Conservation (phyloP, 1,284 basidiomycete species). For the Ustilago tritici region DNA sequence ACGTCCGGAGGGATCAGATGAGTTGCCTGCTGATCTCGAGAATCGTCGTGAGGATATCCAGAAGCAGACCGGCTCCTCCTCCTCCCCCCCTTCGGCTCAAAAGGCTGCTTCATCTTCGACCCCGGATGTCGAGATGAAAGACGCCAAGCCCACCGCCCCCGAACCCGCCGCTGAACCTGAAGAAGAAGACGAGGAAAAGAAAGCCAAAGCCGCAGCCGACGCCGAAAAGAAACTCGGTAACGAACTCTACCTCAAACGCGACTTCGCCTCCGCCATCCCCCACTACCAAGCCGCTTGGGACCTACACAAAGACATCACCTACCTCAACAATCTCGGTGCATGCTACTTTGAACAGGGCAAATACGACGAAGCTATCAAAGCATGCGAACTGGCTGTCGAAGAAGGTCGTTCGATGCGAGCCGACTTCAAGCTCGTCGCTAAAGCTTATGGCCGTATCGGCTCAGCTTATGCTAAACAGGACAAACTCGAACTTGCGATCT, state of each 20-base stretch:
- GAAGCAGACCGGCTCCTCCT: slow-evolving; percentile 56
- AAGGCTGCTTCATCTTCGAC: slow-evolving; percentile 15
- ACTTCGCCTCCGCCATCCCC: slow-evolving; percentile 69
- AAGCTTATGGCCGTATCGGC: slow-evolving; percentile 89
- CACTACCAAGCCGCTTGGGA: slow-evolving; percentile 86
- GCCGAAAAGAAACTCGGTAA: slow-evolving; percentile 75
- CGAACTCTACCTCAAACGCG: slow-evolving; percentile 86
- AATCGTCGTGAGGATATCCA: slow-evolving; percentile 58
- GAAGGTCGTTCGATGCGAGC: slow-evolving; percentile 80
- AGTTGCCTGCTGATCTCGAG: slow-evolving; percentile 77
- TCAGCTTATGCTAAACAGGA: slow-evolving; percentile 85
- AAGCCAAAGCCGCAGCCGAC: slow-evolving; percentile 62
- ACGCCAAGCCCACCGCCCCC: slow-evolving; percentile 16
- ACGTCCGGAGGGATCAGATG: slow-evolving; percentile 85
- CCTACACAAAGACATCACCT: slow-evolving; percentile 90
- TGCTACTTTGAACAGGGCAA: slow-evolving; percentile 94
- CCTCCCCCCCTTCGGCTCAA: slow-evolving; percentile 10
- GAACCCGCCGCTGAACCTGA: slow-evolving; percentile 19
- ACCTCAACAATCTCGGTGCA: slow-evolving; percentile 78
- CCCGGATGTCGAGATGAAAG: slow-evolving; percentile 47
- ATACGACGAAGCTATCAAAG: slow-evolving; percentile 89
- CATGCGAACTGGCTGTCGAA: slow-evolving; percentile 92
- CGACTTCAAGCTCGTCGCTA: slow-evolving; percentile 75
- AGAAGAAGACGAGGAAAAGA: slow-evolving; percentile 55
- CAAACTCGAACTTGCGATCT: slow-evolving; percentile 79